phyloP scores from a whole-genome alignment of 139 green algal species.

The Parachlorella kessleri region DNA sequence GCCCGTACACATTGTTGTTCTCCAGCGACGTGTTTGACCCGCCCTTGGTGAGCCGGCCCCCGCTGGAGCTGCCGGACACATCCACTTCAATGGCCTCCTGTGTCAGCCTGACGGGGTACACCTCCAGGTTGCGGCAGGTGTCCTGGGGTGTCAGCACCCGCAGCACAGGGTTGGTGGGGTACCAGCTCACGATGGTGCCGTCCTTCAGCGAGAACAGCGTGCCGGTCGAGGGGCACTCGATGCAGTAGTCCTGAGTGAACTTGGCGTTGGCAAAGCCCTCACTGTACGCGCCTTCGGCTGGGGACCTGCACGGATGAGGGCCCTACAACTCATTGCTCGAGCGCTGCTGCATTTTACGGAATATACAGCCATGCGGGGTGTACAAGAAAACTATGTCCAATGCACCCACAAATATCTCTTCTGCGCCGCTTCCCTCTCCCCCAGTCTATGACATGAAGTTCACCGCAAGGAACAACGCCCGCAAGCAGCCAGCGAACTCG shows the following conservation, averaged over 20 bases:
- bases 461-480: too few relatives aligned
- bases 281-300: constrained; percentile 95
- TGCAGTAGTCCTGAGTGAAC: constrained; percentile 95
- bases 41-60: constrained; percentile 30
- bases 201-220: constrained; percentile 91
- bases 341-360: too few relatives aligned
- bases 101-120: constrained; percentile 85
- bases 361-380: neutral
- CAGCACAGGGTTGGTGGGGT: constrained; percentile 92
- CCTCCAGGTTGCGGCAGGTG: constrained; percentile 66
- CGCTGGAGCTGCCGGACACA: constrained; percentile 24
- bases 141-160: constrained; percentile 75
- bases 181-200: constrained; percentile 91
- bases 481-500: too few relatives aligned
- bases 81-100: constrained; percentile 79
- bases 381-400: neutral
- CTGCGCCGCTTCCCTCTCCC: too few relatives aligned
- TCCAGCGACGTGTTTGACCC: constrained; percentile 85
- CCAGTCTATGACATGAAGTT: too few relatives aligned
- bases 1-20: constrained; percentile 95
- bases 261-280: constrained; percentile 94
- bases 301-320: constrained; percentile 76
- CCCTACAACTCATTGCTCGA: too few relatives aligned
- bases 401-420: neutral
- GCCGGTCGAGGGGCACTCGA: constrained; percentile 91